Base-by-base conservation (phyloP, 257 asterid species). In the Solanum lycopersicoides region DNA sequence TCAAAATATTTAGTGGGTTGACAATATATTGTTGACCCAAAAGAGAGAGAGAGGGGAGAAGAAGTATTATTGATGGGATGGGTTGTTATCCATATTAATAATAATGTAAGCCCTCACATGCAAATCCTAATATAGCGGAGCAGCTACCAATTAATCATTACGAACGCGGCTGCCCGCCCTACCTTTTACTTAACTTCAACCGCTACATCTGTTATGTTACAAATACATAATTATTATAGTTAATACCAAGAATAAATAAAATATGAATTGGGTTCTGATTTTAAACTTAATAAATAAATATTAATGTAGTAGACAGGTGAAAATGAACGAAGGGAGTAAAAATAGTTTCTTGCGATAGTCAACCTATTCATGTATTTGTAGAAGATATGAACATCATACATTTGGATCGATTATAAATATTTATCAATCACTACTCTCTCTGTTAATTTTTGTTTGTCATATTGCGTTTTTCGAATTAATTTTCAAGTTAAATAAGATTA, bases 381-480 rank as follows among this genome's bases (percentile, higher is more conserved):
- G 7, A 37, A 39, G 0, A 7, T 1, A 39, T 1, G 42, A 39
- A 39, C 9, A 39, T 39, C 3, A 39, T 39, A 39, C 42, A 39
- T 39, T 1, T 39, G 42, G 9, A 7, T 39, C 0, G 42, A 39
- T 39, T 39, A 7, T 0, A 1, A 0, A 39, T 37, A 37, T 37
- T 37, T 37, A 37, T 37, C 41, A 37, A 37, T 0, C 2, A 37
- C 0, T 37, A 37, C 0, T 37, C 0, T 37, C 1, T 6, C 0
- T 35, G 1, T 35, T 35, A 5, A 35, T 0, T 35, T 35, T 35
- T 35, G 1, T 35, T 35, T 35, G 39, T 35, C 1, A 35, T 35
- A 5, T 35, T 35, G 0, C n/a, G n/a, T n/a, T n/a, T n/a, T n/a
- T n/a, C n/a, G n/a, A n/a, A n/a, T 37, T 37, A 37, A 37, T 37